A percentile compares a stretch with the other conserved stretches of the same genome.
Evolutionary conservation across 1,284 basidiomycete genomes (phyloP).

Genomic region (Ceratobasidium sp.): DNA sequence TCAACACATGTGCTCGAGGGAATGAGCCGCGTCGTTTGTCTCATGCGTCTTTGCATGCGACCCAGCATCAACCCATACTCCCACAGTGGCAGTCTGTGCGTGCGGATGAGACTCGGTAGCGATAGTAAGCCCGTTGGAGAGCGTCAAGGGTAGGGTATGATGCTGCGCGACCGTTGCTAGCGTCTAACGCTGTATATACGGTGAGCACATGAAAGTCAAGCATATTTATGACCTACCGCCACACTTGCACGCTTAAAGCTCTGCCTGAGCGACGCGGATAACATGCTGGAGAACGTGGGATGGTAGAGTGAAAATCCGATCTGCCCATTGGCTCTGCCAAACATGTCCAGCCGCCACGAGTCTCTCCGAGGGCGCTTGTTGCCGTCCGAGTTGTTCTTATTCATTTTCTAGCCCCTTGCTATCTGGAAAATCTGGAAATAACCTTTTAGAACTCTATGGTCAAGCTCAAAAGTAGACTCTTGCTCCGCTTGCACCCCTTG

Average conservation of each 20-base stretch:
- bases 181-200: slow-evolving; percentile 7
- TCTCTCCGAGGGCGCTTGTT: slow-evolving; percentile 24
- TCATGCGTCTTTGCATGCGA: slow-evolving; percentile 95
- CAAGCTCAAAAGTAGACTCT: too few relatives aligned
- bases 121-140: slow-evolving; percentile 93
- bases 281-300: slow-evolving; percentile 45
- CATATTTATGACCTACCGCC: slow-evolving; percentile 14
- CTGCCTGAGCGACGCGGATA: slow-evolving; percentile 45
- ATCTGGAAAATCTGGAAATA: too few relatives aligned
- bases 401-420: too few relatives aligned
- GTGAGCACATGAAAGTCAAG: slow-evolving; percentile 14
- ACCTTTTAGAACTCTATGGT: too few relatives aligned
- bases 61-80: slow-evolving; percentile 99
- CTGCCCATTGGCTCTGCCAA: slow-evolving; percentile 41
- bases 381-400: too few relatives aligned
- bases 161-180: slow-evolving; percentile 42
- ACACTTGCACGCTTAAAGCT: slow-evolving; percentile 38
- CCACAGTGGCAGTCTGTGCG: slow-evolving; percentile 98
- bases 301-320: slow-evolving; percentile 46
- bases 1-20: slow-evolving; percentile 98
- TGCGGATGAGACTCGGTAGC: slow-evolving; percentile 93
- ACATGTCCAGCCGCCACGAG: slow-evolving; percentile 41
- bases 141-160: slow-evolving; percentile 72
- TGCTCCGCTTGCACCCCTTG: too few relatives aligned
- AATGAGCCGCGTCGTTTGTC: slow-evolving; percentile 97